These are phyloP conservation scores for Phylloporus sp. DNA, from an alignment of 768 basidiomycete genomes.

Conservation along the genomic window DNA sequence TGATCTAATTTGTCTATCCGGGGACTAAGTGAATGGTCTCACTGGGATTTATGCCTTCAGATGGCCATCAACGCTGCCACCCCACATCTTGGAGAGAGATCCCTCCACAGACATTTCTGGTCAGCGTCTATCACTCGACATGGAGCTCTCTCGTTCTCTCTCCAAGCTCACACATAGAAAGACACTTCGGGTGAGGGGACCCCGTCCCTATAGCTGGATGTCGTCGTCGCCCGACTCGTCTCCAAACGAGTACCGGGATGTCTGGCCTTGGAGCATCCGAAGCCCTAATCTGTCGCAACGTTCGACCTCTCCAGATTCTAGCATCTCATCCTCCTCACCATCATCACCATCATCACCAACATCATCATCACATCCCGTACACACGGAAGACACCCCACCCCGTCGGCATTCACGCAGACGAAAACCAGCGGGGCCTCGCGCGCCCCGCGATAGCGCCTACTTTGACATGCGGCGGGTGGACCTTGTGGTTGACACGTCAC, in stretches of 20 bases:
- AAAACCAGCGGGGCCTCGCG: slow-evolving; percentile 27
- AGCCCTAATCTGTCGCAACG: slow-evolving; percentile 5
- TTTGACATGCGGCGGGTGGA: slow-evolving; percentile 7
- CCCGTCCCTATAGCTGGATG: slow-evolving; percentile 29
- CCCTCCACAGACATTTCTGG: background rate
- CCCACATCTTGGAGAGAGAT: background rate
- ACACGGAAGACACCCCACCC: background rate
- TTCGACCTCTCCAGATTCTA: slow-evolving; percentile 19
- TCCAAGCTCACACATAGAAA: slow-evolving; percentile 6
- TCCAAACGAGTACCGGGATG: slow-evolving; percentile 11
- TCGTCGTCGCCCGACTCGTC: slow-evolving; percentile 14
- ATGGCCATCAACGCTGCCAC: slow-evolving; percentile 14
- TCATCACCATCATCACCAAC: background rate
- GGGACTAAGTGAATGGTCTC: slow-evolving; percentile 1
- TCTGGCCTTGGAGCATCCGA: slow-evolving; percentile 16
- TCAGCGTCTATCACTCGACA: background rate
- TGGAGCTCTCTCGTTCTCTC: slow-evolving; percentile 13
- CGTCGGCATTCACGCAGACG: slow-evolving; percentile 10
- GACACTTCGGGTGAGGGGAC: slow-evolving; percentile 22
- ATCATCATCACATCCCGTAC: slow-evolving; percentile 6
- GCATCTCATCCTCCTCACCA: slow-evolving; percentile 6
- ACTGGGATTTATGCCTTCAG: slow-evolving; percentile 17
- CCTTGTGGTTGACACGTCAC: slow-evolving; percentile 19
- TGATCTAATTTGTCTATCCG: slow-evolving; percentile 1
- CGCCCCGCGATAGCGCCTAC: slow-evolving; percentile 11